Percentiles rank a stretch among this genome's conserved stretches.
phyloP scores from a whole-genome alignment of 2,329 filamentous ascomycete genomes.

The Pseudogymnoascus sp. region DNA sequence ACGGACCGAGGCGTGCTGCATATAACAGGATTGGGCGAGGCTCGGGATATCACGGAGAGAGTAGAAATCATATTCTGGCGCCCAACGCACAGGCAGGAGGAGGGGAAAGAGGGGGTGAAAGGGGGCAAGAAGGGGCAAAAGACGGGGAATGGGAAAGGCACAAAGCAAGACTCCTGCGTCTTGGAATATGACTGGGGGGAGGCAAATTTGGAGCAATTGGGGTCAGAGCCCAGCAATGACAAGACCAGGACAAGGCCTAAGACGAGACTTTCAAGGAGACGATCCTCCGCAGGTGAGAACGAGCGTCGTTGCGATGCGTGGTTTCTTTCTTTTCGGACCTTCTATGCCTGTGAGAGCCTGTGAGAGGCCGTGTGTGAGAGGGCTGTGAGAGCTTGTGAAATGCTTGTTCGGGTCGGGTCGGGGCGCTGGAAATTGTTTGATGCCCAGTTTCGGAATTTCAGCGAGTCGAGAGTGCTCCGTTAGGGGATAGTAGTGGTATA shows the following conservation, averaged over 20 bases:
- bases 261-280: neutral
- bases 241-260: neutral
- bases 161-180: too few species aligned
- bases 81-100: constrained; percentile 2
- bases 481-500: neutral
- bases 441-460: neutral
- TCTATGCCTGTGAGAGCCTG: neutral
- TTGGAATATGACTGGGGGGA: neutral
- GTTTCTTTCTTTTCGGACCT: neutral
- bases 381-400: neutral
- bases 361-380: neutral
- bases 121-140: neutral
- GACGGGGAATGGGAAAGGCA: neutral
- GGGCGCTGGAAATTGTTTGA: constrained; percentile 2
- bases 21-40: neutral
- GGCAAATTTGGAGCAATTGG: neutral
- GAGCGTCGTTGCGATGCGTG: neutral
- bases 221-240: neutral
- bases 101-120: neutral
- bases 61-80: neutral
- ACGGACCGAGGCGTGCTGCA: neutral
- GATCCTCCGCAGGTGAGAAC: neutral
- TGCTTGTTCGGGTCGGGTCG: constrained; percentile 1
- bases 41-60: constrained; percentile 7
- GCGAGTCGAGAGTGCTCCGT: neutral